Conservation (phyloP, 1,284 basidiomycete species). For the Heterobasidion parviporum region DNA sequence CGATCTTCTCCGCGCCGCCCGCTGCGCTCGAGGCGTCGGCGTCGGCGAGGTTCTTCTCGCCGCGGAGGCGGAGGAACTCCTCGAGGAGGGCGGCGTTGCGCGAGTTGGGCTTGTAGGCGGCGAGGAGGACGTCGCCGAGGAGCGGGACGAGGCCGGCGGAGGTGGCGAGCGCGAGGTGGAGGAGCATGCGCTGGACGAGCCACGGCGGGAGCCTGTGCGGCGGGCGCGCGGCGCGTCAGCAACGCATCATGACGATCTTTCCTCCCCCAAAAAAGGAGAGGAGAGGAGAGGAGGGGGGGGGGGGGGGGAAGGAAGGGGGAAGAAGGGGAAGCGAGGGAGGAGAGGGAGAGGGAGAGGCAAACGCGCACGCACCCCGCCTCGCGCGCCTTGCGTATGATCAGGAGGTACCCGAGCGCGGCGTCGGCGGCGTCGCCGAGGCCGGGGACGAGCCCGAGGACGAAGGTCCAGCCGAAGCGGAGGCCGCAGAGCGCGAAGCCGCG, state of each 20-base stretch:
- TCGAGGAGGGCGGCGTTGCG: conserved; percentile 76
- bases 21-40: not conserved
- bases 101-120: conserved; percentile 80
- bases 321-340: no score
- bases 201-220: conserved; percentile 49
- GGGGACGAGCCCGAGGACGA: conserved; percentile 71
- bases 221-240: not conserved
- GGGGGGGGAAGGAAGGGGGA: not conserved
- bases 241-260: no score
- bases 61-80: conserved; percentile 63
- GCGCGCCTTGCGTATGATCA: conserved; percentile 73
- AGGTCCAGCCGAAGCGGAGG: conserved; percentile 83
- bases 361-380: conserved; percentile 50
- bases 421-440: conserved; percentile 63
- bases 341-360: no score
- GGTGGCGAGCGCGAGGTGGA: conserved; percentile 73
- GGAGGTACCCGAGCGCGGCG: conserved; percentile 62
- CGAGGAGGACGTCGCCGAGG: conserved; percentile 73
- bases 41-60: conserved; percentile 18
- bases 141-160: conserved; percentile 73
- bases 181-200: conserved; percentile 67
- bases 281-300: not conserved
- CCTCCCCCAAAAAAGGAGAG: no score
- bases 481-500: conserved; percentile 84
- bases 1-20: not conserved